These are phyloP conservation scores for Hyphopichia pseudoburtonii DNA, from an alignment of 1,139 yeast genomes.

Conservation along the genomic window DNA sequence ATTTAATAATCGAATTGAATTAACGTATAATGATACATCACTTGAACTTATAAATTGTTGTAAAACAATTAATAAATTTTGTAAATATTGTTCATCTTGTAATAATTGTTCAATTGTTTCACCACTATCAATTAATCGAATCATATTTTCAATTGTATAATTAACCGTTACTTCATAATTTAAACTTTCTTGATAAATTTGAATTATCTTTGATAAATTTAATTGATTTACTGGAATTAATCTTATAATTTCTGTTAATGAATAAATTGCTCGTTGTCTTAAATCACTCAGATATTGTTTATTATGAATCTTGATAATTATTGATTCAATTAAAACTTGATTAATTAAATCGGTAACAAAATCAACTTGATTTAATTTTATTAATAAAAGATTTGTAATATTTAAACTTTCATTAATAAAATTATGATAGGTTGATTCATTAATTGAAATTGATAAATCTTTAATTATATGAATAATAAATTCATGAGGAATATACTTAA, in stretches of 20 bases:
- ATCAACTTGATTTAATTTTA: constrained; percentile 1
- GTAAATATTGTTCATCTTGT: constrained; percentile 15
- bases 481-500: constrained; percentile 11
- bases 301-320: constrained; percentile 36
- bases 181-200: constrained; percentile 25
- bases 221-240: constrained; percentile 14
- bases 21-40: constrained; percentile 24
- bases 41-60: constrained; percentile 21
- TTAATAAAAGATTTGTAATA: constrained; percentile 17
- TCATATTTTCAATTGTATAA: constrained; percentile 32
- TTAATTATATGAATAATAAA: constrained; percentile 34
- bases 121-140: constrained; percentile 7
- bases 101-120: constrained; percentile 1
- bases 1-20: constrained; percentile 25
- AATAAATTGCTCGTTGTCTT: constrained; percentile 44
- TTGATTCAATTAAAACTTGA: constrained; percentile 13
- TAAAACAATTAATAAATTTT: constrained; percentile 17
- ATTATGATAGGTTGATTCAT: constrained; percentile 39
- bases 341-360: background rate
- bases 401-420: constrained; percentile 51
- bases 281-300: constrained; percentile 51
- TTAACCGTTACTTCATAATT: constrained; percentile 36
- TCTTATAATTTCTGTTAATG: constrained; percentile 29
- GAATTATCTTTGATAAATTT: constrained; percentile 13
- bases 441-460: constrained; percentile 45